Base-by-base conservation (phyloP, 495 filamentous ascomycete species). In the Rostrohypoxylon terebratum region DNA sequence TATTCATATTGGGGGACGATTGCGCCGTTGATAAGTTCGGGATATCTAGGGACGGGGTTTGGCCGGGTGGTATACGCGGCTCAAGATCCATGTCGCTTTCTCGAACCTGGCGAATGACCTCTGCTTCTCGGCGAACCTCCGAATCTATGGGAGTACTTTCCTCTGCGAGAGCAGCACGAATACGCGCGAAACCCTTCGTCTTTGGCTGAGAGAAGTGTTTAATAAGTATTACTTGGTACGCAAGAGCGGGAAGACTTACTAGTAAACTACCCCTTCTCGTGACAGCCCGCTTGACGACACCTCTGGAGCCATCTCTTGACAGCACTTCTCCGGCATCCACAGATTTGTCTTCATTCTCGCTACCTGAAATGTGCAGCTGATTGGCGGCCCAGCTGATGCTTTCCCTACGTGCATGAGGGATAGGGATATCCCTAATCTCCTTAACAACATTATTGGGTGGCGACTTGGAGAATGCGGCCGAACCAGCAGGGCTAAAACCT, bases 91-190 rank as follows among this genome's bases (percentile, higher is more conserved):
- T 83, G 69, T 88, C 86, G 70, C 83, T 87, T 79, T 98, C 95
- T 16, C 93, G 92, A 34, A 97, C 94, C 79, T 97, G 96, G 1
- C 92, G 91, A 62, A 98, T 91, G 0, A 98, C 94, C 81, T 98
- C 94, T 11, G 95, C 93, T 83, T 99, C 96, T 42, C 93, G 91
- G 63, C 92, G 90, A 68, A 94, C 87, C 78, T 99, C 96, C 45
- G 90, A 90, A 69, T 98, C 96, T 28, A 97, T 79, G 0, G 96
- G 96, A 0, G 93, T 87, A 40, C 87, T 87, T 81, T 99, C 96
- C 80, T 98, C 96, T 55, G 90, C 83, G 1, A 99, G 87, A 6
- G 93, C 93, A 9, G 96, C 96, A 54, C 91, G 89, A 73, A 99
- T 96, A 2, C 96, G 91, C 1, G 94, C 93, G 79, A 98, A 98